Evolutionary conservation across 768 basidiomycete species (phyloP).

Genomic region (Dacryopinax primogenitus): DNA sequence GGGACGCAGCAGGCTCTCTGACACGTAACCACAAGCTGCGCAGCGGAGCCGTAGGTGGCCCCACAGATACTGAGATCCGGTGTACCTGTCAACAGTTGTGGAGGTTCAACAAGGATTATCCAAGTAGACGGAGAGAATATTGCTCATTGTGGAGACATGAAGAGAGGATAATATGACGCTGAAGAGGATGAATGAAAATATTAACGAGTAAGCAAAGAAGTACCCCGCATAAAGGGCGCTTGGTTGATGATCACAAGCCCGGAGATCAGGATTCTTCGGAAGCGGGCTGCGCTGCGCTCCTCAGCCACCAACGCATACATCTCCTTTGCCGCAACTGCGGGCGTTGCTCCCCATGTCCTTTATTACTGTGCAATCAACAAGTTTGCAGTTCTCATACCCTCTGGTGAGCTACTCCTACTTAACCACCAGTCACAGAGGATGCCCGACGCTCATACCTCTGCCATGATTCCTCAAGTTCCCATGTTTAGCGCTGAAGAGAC

Average conservation of each 20-base stretch:
- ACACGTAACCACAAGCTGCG: background rate
- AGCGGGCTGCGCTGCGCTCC: slow-evolving; percentile 3
- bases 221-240: slow-evolving; percentile 8
- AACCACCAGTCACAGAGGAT: background rate
- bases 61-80: too few relatives aligned
- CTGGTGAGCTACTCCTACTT: slow-evolving; percentile 5
- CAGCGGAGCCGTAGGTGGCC: too few relatives aligned
- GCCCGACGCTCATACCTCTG: background rate
- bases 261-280: background rate
- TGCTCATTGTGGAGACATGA: background rate
- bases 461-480: slow-evolving; percentile 7
- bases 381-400: background rate
- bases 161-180: background rate
- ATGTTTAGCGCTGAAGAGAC: background rate
- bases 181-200: background rate
- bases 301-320: slow-evolving; percentile 2
- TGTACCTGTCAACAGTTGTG: too few relatives aligned
- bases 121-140: background rate
- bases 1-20: background rate
- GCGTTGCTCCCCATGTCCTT: slow-evolving; percentile 1
- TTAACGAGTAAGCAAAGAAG: background rate
- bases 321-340: slow-evolving; percentile 10
- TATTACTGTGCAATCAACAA: slow-evolving; percentile 2
- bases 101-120: too few relatives aligned
- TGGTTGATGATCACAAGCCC: slow-evolving; percentile 1